Evolutionary conservation across 2,329 filamentous ascomycete genomes (phyloP), one percentile per base, ranked within the genome.

Genomic region (Cladosporium oxysporum): DNA sequence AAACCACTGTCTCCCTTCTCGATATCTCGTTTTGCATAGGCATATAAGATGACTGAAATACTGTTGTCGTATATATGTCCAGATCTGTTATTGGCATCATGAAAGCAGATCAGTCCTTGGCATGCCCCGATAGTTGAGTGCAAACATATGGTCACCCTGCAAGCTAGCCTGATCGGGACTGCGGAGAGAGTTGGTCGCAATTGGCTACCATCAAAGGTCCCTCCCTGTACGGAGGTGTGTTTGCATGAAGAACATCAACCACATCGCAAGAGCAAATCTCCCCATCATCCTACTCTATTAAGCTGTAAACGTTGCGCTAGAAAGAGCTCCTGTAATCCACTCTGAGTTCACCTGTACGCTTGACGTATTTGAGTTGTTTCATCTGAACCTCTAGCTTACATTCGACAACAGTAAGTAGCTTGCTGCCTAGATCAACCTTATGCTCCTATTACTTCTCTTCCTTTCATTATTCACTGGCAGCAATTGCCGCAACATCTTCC

Each of bases 361-460:
- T 55, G 52, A 55, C 52, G 52, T 55, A 33, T 55, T 1, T 18
- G n/a, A 33, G 10, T 8, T 6, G 26, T 33, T 55, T 35, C n/a
- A 58, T 7, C 14, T 58, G 33, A 41, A 41, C 23, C 21, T 41
- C 31, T 58, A 58, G 55, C 49, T 55, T 55, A 61, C 44, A n/a
- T n/a, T 47, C 47, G 57, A 59, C 21, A 59, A 61, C 58, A 35
- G 58, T 50, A 61, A 50, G 44, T 50, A 37, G 21, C 12, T 52
- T 47, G 58, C 44, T 23, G 58, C 58, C 58, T 61, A 52, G 11
- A 7, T 3, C 49, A 31, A 59, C 23, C 28, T 37, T 23, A 61
- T 61, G 58, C 58, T 61, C 44, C 58, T 52, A 10, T 6, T 23
- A 28, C 28, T 33, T 12, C 11, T 61, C 7, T 21, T 52, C 28